Evolutionary conservation across 2,329 filamentous ascomycete genomes (phyloP), one percentile per base, ranked within the genome.

Genomic region (Huntiella savannae): DNA sequence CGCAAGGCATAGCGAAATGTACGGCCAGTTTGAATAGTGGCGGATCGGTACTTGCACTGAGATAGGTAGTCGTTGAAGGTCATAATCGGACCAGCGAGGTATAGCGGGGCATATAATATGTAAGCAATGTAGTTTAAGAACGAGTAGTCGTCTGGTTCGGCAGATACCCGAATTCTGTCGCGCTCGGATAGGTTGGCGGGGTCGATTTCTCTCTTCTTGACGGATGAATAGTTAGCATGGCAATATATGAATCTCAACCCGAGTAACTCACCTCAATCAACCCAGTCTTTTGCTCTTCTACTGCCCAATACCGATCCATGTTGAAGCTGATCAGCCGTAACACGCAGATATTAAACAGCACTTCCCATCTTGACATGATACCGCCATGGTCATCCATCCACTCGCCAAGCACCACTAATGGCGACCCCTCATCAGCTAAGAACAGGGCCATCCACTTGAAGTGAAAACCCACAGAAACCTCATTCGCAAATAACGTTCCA

Each of bases 51-150:
- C 53, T 83, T 80, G 50, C 71, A 69, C 60, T 98, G 91, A 0
- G 83, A 82, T 52, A 96, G 79, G 66, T 91, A 98, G 66, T 98
- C 92, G 62, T 98, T 98, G 67, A 96, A 98, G 10, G 87, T 96
- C 51, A 98, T 60, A 56, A 98, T 94, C 1, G 91, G 91, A 0
- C 91, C 91, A 0, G 87, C 75, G 32, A 98, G 71, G 61, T 96
- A 98, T 1, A 98, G 72, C 0, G 91, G 91, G 2, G 86, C 85
- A 58, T 98, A 98, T 49, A 96, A 73, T 35, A 78, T 67, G 59
- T 95, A 98, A 39, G 82, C 86, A 40, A 95, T 59, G 60, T 93
- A 96, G 62, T 92, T 93, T 52, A 79, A 76, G 62, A 91, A 85
- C 17, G 65, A 75, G 57, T 76, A 98, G 57, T 92, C 82, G 22